Evolutionary conservation across 208 protist genomes (phyloP), one percentile per base, ranked within the genome.

Genomic region (Tritrichomonas musculus): DNA sequence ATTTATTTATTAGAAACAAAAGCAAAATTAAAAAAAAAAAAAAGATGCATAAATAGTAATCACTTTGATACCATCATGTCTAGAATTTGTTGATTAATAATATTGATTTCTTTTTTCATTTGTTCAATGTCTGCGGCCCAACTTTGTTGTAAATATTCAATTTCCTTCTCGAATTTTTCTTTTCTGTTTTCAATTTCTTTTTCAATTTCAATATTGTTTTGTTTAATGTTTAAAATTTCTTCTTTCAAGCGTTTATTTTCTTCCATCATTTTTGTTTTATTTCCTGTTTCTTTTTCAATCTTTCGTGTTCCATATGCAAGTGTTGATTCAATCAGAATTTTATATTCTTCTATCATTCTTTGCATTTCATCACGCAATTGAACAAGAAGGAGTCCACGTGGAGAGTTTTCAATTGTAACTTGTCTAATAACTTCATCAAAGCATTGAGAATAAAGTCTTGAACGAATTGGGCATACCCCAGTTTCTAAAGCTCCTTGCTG

Each of bases 361-460:
- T n/a, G n/a, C n/a, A n/a, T n/a, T n/a, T n/a, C n/a, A n/a, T n/a
- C n/a, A n/a, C n/a, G n/a, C n/a, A 99, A 95, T 20, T 98, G 97
- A 39, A 98, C 95, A 50, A 99, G 95, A 93, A 99, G 95, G 64
- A 99, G 95, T 20, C 98, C 98, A 9, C 98, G 95, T 94, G 98
- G 98, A 9, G 98, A 96, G 93, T 98, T 98, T 92, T 98, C 97
- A 41, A 99, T 94, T 17, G 98, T 98, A n/a, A 99, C 96, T 94
- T 99, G 97, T 17, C 98, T 97, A 92, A 99, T 98, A n/a, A 99
- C 77, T 93, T 97, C 97, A 77, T 97, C 96, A 25, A 99, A 99
- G 22, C 97, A 94, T 93, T 99, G 98, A 14, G 96, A 57, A 94
- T 99, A 99, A 14, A 99, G 95, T 93, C 98, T 97, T 88, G 98